Evolutionary conservation across 192 early-diverging fungal genomes (phyloP).

Genomic region (Coemansia guatemalensis): DNA sequence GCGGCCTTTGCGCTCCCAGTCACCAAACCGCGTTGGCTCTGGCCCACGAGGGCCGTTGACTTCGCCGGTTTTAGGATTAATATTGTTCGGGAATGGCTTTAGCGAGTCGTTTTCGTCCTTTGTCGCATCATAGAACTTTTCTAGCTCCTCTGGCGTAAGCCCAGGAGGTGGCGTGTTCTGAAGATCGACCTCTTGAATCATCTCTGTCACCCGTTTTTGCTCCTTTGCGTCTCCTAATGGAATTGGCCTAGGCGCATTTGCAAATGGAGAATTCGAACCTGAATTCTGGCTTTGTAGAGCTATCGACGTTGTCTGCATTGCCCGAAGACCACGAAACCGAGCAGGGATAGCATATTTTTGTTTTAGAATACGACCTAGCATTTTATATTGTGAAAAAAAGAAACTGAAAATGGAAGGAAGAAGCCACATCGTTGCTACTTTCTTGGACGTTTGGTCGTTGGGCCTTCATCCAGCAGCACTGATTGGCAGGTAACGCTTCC

Average conservation of each 20-base stretch:
- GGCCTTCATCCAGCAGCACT: not conserved
- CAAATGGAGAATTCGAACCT: conserved; percentile 26
- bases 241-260: conserved; percentile 56
- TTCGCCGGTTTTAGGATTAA: conserved; percentile 72
- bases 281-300: not conserved
- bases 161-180: conserved; percentile 40
- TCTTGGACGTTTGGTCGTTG: not conserved
- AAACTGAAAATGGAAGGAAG: conserved; percentile 1
- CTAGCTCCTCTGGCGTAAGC: conserved; percentile 42
- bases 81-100: conserved; percentile 60
- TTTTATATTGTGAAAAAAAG: conserved; percentile 6
- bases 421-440: not conserved
- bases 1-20: conserved; percentile 80
- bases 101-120: conserved; percentile 50
- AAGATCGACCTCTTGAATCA: conserved; percentile 53
- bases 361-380: not conserved
- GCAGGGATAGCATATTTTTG: not conserved
- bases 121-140: conserved; percentile 46
- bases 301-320: not conserved
- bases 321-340: not conserved
- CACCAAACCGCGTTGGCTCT: conserved; percentile 79
- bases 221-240: conserved; percentile 62
- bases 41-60: conserved; percentile 72
- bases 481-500: not conserved
- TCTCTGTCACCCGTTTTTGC: conserved; percentile 61